Evolutionary conservation across 148 eudicot species (phyloP).

Genomic region (Nyssa sinensis): DNA sequence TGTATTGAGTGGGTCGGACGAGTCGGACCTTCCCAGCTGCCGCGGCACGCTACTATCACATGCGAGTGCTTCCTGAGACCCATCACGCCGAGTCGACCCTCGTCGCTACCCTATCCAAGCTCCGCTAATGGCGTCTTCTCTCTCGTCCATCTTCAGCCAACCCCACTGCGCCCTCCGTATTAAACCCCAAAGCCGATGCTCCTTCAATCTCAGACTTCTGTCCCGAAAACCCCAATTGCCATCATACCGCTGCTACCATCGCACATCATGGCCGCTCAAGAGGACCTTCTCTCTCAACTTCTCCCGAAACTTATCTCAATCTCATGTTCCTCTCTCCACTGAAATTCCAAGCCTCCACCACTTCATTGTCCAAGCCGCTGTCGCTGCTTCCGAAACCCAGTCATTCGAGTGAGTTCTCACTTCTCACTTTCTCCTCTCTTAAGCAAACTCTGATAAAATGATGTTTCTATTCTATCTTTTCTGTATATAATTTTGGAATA

Average conservation of each 20-base stretch:
- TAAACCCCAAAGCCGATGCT: slow-evolving; percentile 20
- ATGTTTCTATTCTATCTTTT: background rate
- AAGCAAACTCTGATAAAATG: background rate
- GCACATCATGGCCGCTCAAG: slow-evolving; percentile 18
- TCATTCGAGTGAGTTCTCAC: slow-evolving; percentile 32
- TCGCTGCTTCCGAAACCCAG: slow-evolving; percentile 37
- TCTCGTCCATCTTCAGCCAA: slow-evolving; percentile 38
- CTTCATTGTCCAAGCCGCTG: slow-evolving; percentile 44
- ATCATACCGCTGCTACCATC: slow-evolving; percentile 25
- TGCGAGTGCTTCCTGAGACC: too few species aligned
- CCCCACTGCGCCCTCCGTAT: slow-evolving; percentile 35
- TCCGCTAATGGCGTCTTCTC: slow-evolving; percentile 22
- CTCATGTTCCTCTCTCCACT: slow-evolving; percentile 5
- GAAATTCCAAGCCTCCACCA: slow-evolving; percentile 45
- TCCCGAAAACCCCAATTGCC: slow-evolving; percentile 17
- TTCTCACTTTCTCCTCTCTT: too few species aligned
- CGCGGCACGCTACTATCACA: too few species aligned
- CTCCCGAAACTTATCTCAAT: slow-evolving; percentile 45
- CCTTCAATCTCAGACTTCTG: slow-evolving; percentile 19
- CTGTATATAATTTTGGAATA: background rate
- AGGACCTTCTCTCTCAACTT: slow-evolving; percentile 19
- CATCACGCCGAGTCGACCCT: too few species aligned
- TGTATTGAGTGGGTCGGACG: too few species aligned
- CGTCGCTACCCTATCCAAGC: too few species aligned
- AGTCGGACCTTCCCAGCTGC: too few species aligned